Evolutionary conservation across 768 basidiomycete species (phyloP).

Genomic region (Podaxis sp.): DNA sequence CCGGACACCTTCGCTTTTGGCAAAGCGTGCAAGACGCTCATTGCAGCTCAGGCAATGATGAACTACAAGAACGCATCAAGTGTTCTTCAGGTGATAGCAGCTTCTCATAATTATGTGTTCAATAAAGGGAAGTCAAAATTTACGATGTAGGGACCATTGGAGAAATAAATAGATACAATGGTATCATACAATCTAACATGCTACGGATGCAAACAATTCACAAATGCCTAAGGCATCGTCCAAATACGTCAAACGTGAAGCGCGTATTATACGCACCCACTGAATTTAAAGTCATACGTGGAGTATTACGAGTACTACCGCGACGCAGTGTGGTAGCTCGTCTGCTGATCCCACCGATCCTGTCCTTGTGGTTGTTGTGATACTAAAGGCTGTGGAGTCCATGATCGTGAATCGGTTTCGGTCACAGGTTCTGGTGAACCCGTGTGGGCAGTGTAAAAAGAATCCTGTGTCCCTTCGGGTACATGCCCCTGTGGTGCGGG

Average conservation of each 20-base stretch:
- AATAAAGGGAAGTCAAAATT: not conserved
- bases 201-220: not conserved
- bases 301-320: not conserved
- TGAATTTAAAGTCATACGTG: no score
- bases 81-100: no score
- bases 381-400: not conserved
- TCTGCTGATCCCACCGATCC: not conserved
- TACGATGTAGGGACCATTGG: not conserved
- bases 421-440: slow-evolving; percentile 2
- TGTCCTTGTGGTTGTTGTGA: slow-evolving; percentile 16
- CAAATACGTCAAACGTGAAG: not conserved
- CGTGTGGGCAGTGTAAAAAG: not conserved
- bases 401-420: not conserved
- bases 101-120: no score
- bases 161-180: not conserved
- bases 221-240: not conserved
- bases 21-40: no score
- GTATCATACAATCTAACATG: not conserved
- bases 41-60: no score
- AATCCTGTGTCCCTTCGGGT: not conserved
- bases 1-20: no score
- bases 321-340: not conserved
- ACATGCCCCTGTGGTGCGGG: not conserved
- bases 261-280: no score
- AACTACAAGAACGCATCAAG: no score